Evolutionary conservation across 371 early-diverging fungal species (phyloP), one percentile per base, ranked within the genome.

Genomic region (Mortierella sp.): DNA sequence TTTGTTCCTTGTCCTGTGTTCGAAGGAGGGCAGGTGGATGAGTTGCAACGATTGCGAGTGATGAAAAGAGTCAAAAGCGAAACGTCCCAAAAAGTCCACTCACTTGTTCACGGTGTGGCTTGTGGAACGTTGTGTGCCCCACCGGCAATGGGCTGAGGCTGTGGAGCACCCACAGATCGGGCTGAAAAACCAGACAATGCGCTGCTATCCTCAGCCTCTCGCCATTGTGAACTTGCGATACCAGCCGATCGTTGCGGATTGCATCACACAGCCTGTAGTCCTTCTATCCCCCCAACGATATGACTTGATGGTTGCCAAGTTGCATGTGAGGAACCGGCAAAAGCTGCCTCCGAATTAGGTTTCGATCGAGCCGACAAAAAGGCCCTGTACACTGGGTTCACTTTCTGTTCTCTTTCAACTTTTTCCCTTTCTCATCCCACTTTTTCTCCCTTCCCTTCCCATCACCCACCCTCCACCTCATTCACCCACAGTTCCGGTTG

Each of bases 291-390:
- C 34, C 34, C 34, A 34, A 34, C 34, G 7, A 4, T 10, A 34
- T 10, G 7, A 34, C 34, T 7, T 7, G 10, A 16, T 9, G 16
- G 45, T 43, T 16, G 45, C 16, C 45, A 5, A 9, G 18, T 7
- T 30, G 18, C 28, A 28, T 30, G 13, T 24, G 49, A 13, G 21
- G 49, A 46, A 19, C 49, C 26, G 24, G 24, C 23, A 47, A 47
- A 26, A 14, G 8, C 51, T 14, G 19, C 14, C 5, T 43, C 16
- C 51, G 9, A 9, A 16, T 14, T 27, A 50, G 30, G 21, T 24
- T 50, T 50, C 51, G 51, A 50, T 50, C 51, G 51, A 50, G 30
- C 51, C 51, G 51, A 47, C 19, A 24, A 5, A 16, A 43, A 43
- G 19, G 45, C 45, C 56, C 27, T 30, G 28, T 31, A 9, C 30